Conservation (phyloP, 805 yeast genomes). For the Lipomyces yamanashiensis region DNA sequence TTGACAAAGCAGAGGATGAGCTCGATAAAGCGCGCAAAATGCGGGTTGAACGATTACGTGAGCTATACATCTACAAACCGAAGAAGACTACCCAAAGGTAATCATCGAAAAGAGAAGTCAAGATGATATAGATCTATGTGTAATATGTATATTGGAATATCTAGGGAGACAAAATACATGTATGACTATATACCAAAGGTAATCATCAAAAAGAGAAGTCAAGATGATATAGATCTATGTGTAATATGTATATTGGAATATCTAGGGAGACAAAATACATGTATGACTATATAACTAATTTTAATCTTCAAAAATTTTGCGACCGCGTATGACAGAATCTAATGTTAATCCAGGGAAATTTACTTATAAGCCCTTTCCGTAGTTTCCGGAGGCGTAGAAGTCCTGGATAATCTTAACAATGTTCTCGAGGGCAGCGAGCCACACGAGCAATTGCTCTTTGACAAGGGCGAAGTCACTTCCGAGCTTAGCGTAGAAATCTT, state of each 20-base stretch:
- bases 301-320: background rate
- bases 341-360: background rate
- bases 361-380: slow-evolving; percentile 79
- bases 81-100: background rate
- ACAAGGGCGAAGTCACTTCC: slow-evolving; percentile 78
- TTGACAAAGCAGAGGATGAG: background rate
- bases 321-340: too few species aligned
- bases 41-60: slow-evolving; percentile 21
- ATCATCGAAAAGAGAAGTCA: too few species aligned
- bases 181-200: background rate
- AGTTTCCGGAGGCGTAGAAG: slow-evolving; percentile 78
- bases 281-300: background rate
- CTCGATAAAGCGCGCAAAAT: slow-evolving; percentile 16
- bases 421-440: slow-evolving; percentile 78
- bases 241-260: background rate
- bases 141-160: background rate
- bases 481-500: slow-evolving; percentile 78
- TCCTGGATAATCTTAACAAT: slow-evolving; percentile 74
- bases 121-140: background rate
- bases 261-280: too few species aligned
- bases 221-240: background rate
- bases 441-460: slow-evolving; percentile 61
- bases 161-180: too few species aligned
- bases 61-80: slow-evolving; percentile 26
- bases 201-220: too few species aligned